Evolutionary conservation across 345 rosid genomes (phyloP).

Genomic region (Cardamine chenopodiifolia): DNA sequence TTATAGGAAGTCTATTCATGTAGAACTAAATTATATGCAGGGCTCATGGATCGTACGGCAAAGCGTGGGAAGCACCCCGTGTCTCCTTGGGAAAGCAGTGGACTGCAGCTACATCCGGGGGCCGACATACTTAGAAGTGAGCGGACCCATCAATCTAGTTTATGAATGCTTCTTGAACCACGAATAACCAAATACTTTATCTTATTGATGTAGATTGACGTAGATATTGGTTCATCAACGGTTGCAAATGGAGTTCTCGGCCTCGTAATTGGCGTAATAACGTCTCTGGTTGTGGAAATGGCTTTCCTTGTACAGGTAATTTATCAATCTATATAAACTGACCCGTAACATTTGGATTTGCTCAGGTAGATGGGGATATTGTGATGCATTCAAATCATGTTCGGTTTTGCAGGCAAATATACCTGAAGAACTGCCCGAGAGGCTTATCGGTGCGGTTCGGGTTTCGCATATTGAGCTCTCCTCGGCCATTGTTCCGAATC

Average conservation of each 20-base stretch:
- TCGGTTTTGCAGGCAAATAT: conserved; percentile 70
- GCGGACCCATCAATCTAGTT: neutral
- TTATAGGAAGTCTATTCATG: neutral
- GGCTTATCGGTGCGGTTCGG: conserved; percentile 88
- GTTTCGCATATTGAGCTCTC: conserved; percentile 89
- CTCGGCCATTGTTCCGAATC: conserved; percentile 79
- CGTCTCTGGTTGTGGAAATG: conserved; percentile 92
- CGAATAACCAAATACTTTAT: neutral
- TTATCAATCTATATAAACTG: neutral
- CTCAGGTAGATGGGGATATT: neutral
- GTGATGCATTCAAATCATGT: neutral
- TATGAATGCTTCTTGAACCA: neutral
- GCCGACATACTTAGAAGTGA: conserved; percentile 81
- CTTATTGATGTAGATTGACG: conserved; percentile 60
- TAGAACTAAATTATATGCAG: conserved; percentile 41
- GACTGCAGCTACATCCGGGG: conserved; percentile 94
- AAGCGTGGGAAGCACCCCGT: conserved; percentile 99
- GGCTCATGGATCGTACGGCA: conserved; percentile 99
- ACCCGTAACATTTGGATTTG: neutral
- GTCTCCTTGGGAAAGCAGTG: conserved; percentile 94
- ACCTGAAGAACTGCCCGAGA: conserved; percentile 87
- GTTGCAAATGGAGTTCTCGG: conserved; percentile 99
- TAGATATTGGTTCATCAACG: conserved; percentile 96
- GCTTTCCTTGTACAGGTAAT: conserved; percentile 94
- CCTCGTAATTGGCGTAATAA: conserved; percentile 90